Conservation (phyloP, 352 stramenopile species). For the Pythium phragmitis region DNA sequence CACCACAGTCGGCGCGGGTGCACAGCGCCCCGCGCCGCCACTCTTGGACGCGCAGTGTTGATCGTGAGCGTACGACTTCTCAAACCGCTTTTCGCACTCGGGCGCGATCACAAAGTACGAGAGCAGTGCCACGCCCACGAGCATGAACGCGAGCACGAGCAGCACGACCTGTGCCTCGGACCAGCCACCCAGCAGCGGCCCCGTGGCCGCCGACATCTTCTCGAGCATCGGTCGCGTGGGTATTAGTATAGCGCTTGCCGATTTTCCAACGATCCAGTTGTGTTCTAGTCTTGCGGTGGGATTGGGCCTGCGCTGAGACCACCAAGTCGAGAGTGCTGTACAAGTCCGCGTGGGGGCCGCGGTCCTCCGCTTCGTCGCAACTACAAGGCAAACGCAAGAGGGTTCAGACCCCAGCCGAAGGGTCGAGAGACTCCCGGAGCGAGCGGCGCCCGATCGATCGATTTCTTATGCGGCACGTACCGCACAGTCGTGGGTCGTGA, state of each 20-base stretch:
- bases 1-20: too few species aligned
- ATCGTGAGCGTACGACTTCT: constrained; percentile 56
- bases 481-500: constrained; percentile 3
- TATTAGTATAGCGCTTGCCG: not conserved
- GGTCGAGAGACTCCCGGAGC: constrained; percentile 4
- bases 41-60: too few species aligned
- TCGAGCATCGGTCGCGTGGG: constrained; percentile 13
- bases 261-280: not conserved
- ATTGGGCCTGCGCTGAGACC: not conserved
- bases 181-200: constrained; percentile 26
- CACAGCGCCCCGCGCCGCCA: too few species aligned
- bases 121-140: constrained; percentile 60
- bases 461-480: constrained; percentile 16
- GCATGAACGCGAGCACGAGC: constrained; percentile 48
- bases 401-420: not conserved
- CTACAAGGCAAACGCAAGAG: not conserved
- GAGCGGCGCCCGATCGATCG: not conserved
- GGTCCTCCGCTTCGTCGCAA: not conserved
- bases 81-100: constrained; percentile 70
- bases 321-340: not conserved
- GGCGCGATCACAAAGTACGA: constrained; percentile 81
- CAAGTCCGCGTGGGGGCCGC: not conserved
- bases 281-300: not conserved
- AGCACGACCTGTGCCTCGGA: constrained; percentile 57
- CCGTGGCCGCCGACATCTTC: constrained; percentile 14